Conservation (phyloP, 441 rosid species). For the Adansonia gregorii region DNA sequence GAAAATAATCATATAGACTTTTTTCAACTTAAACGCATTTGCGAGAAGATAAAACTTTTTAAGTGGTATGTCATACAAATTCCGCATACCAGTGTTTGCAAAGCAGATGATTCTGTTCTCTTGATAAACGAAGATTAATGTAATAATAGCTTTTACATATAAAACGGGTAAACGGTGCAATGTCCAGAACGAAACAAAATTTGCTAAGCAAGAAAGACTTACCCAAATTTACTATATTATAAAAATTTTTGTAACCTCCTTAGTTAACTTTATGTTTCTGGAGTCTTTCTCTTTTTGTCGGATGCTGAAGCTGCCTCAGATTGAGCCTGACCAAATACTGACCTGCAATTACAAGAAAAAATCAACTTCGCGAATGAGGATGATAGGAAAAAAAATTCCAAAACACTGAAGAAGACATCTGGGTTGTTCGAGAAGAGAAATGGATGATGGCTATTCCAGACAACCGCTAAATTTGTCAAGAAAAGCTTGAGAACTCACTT, state of each 20-base stretch:
- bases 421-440: neutral
- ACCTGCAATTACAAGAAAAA: slow-evolving; percentile 48
- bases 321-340: slow-evolving; percentile 84
- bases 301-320: slow-evolving; percentile 55
- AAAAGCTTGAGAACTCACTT: neutral
- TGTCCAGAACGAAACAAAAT: neutral
- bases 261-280: slow-evolving; percentile 40
- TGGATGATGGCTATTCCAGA: neutral
- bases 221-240: slow-evolving; percentile 12
- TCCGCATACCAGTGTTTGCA: neutral
- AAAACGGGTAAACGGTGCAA: neutral
- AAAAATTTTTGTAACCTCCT: slow-evolving; percentile 15
- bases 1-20: neutral
- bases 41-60: neutral
- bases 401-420: slow-evolving; percentile 4
- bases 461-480: neutral
- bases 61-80: neutral
- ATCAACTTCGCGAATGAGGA: neutral
- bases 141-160: neutral
- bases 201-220: slow-evolving; percentile 16
- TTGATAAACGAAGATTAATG: neutral
- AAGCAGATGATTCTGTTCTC: neutral
- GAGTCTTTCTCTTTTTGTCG: slow-evolving; percentile 73
- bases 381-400: neutral
- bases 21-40: neutral